Evolutionary conservation across 139 green algal species (phyloP).

Genomic region (Diplosphaera chodatii): DNA sequence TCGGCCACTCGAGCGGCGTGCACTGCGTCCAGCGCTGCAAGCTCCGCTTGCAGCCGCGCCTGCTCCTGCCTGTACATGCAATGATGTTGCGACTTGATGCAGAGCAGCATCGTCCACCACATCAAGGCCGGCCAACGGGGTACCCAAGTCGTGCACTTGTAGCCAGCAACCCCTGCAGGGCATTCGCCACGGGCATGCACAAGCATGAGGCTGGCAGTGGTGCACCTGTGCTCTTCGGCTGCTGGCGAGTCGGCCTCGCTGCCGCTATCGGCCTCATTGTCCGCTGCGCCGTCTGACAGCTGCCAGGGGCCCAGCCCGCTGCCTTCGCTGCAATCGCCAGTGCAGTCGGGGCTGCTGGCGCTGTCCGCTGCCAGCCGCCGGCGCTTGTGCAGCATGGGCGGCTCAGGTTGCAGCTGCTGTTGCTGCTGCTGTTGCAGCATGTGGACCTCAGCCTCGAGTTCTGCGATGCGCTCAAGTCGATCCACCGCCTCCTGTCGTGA

Average conservation of each 20-base stretch:
- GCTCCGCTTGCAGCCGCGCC: constrained; percentile 8
- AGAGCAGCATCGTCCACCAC: too few relatives aligned
- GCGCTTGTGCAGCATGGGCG: not conserved
- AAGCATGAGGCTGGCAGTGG: too few relatives aligned
- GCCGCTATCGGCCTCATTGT: not conserved
- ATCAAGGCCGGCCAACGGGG: too few relatives aligned
- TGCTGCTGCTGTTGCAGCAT: constrained; percentile 28
- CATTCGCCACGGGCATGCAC: too few relatives aligned
- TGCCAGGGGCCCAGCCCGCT: constrained; percentile 1
- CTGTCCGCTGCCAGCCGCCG: not conserved
- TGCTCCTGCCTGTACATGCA: constrained; percentile 22
- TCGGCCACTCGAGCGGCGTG: constrained; percentile 29
- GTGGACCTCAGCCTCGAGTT: constrained; percentile 57
- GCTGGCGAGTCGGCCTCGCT: constrained; percentile 38
- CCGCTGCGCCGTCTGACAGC: not conserved
- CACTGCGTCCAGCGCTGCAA: constrained; percentile 26
- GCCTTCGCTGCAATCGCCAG: constrained; percentile 2
- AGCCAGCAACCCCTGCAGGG: not conserved
- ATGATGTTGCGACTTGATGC: too few relatives aligned
- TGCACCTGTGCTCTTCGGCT: constrained; percentile 28
- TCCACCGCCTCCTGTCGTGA: not conserved
- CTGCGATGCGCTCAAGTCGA: constrained; percentile 38
- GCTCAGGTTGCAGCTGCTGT: not conserved
- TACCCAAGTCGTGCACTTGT: too few relatives aligned
- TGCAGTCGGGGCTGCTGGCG: not conserved